phyloP scores from a whole-genome alignment of 2,329 filamentous ascomycete species.

The Neofusicoccum parvum region DNA sequence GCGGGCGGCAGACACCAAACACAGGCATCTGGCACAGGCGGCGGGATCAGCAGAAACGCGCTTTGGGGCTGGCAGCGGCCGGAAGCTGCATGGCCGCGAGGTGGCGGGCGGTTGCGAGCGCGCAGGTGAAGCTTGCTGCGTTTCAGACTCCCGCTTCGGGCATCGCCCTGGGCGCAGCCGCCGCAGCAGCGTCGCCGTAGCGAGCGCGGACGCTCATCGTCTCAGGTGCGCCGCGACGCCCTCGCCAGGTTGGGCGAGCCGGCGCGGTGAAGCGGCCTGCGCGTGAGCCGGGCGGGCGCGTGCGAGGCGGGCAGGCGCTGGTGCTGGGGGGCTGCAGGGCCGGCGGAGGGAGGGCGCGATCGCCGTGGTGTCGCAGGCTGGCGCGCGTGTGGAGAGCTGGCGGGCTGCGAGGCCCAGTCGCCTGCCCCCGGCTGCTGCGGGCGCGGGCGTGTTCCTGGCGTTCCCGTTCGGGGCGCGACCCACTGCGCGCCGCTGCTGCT shows the following conservation, averaged over 20 bases:
- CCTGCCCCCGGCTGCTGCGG: background rate
- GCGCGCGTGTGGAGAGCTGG: background rate
- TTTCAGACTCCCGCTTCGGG: slow-evolving; percentile 18
- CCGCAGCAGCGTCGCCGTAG: slow-evolving; percentile 9
- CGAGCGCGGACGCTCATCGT: slow-evolving; percentile 14
- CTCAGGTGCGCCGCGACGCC: slow-evolving; percentile 11
- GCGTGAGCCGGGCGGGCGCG: background rate
- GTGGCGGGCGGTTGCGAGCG: slow-evolving; percentile 13
- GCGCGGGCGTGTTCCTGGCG: background rate
- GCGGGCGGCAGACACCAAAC: background rate
- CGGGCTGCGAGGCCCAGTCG: background rate
- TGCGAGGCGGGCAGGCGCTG: background rate
- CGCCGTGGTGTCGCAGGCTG: slow-evolving; percentile 7
- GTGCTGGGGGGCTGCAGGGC: too few species aligned
- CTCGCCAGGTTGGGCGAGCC: background rate
- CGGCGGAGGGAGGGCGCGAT: background rate
- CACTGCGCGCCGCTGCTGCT: background rate
- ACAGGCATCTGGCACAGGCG: background rate
- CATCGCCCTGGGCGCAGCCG: slow-evolving; percentile 6
- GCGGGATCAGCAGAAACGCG: slow-evolving; percentile 16
- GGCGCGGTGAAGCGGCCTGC: background rate
- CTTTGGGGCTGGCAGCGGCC: background rate
- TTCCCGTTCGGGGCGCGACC: background rate
- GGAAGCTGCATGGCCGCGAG: slow-evolving; percentile 3
- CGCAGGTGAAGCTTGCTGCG: slow-evolving; percentile 13